Evolutionary conservation across 768 basidiomycete species (phyloP).

Genomic region (Daedalea quercina): DNA sequence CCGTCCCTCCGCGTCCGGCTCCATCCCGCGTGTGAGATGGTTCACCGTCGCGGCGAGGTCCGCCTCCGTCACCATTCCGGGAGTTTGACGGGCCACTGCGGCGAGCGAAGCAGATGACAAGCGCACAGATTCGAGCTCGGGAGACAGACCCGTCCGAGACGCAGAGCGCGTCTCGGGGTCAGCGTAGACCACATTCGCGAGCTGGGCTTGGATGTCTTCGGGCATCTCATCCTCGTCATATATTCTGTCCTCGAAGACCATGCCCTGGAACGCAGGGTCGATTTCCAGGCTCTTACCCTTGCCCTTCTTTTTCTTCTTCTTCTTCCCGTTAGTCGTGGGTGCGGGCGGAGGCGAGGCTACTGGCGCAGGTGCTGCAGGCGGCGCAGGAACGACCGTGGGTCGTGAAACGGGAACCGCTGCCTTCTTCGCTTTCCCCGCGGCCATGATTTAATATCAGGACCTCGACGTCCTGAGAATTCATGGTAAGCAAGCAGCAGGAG

Average conservation of each 20-base stretch:
- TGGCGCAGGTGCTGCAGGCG: background rate
- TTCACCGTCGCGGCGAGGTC: constrained; percentile 56
- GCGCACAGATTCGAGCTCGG: constrained; percentile 42
- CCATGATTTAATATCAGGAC: background rate
- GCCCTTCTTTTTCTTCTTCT: constrained; percentile 40
- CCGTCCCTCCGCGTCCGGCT: constrained; percentile 27
- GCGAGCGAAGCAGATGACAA: constrained; percentile 33
- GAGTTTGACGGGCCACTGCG: constrained; percentile 18
- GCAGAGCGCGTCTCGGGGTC: constrained; percentile 6
- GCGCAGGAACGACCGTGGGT: background rate
- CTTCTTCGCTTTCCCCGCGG: background rate
- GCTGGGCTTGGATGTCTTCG: constrained; percentile 3
- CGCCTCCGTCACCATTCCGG: constrained; percentile 39
- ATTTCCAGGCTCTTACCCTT: constrained; percentile 28
- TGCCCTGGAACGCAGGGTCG: background rate
- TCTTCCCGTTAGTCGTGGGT: constrained; percentile 22
- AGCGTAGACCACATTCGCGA: background rate
- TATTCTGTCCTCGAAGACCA: constrained; percentile 12
- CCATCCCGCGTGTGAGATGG: constrained; percentile 54
- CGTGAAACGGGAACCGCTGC: background rate
- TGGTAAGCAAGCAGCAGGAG: background rate
- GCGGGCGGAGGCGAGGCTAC: background rate
- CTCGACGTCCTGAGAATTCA: background rate
- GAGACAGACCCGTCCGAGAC: constrained; percentile 30
- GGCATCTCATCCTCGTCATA: constrained; percentile 24